Conservation (phyloP, 192 early-diverging fungal species). For the Coemansia sp. region DNA sequence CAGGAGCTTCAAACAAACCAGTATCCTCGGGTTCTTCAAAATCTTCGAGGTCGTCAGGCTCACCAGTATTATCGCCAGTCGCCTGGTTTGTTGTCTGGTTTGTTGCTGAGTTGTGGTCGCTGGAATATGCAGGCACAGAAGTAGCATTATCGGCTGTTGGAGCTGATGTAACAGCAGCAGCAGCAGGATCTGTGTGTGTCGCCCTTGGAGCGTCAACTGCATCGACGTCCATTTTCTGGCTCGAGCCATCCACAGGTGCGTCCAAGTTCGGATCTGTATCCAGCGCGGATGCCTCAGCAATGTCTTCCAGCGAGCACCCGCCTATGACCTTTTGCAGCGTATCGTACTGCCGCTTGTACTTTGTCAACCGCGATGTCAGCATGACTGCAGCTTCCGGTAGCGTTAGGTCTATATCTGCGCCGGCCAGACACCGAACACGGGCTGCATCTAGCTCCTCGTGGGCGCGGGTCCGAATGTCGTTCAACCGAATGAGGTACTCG, state of each 20-base stretch:
- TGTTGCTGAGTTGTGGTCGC: background rate
- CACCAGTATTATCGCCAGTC: no score
- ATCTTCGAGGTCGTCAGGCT: no score
- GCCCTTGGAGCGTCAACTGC: no score
- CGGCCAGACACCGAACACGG: constrained; percentile 33
- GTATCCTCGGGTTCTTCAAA: no score
- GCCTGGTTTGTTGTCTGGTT: no score
- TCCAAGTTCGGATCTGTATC: background rate
- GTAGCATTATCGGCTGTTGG: background rate
- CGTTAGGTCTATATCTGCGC: constrained; percentile 41
- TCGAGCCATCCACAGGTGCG: no score
- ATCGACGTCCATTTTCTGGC: no score
- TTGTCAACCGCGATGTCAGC: constrained; percentile 15
- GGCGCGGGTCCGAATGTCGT: constrained; percentile 41
- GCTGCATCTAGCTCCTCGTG: constrained; percentile 50
- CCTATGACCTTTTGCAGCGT: constrained; percentile 23
- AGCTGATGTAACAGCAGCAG: no score
- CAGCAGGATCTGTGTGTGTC: no score
- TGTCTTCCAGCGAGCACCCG: constrained; percentile 17
- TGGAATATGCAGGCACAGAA: background rate
- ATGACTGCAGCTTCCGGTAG: constrained; percentile 32
- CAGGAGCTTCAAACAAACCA: background rate
- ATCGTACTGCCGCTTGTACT: constrained; percentile 39
- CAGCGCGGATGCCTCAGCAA: background rate
- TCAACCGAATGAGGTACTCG: constrained; percentile 44